Evolutionary conservation across 805 yeast genomes (phyloP).

Genomic region (Ogataea sp.): DNA sequence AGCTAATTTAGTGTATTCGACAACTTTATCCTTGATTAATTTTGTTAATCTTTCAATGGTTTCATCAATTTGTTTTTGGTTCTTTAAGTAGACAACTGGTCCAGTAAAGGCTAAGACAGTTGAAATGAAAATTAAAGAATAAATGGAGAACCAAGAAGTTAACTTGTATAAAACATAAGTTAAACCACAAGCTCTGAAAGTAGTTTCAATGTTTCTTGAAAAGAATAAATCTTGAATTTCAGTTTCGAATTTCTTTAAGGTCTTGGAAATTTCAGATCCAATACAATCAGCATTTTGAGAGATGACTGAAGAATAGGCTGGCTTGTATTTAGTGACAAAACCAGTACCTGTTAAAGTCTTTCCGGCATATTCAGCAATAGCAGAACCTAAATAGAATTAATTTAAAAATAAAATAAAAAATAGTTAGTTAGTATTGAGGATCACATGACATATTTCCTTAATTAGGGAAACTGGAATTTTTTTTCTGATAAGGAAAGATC

Average conservation of each 20-base stretch:
- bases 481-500: too few relatives aligned
- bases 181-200: slow-evolving; percentile 63
- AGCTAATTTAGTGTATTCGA: slow-evolving; percentile 30
- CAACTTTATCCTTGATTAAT: slow-evolving; percentile 42
- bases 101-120: slow-evolving; percentile 60
- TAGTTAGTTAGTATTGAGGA: slow-evolving; percentile 3
- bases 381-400: slow-evolving; percentile 45
- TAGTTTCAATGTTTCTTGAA: slow-evolving; percentile 63
- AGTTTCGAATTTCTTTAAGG: slow-evolving; percentile 43
- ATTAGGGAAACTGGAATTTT: too few relatives aligned
- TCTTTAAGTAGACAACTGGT: slow-evolving; percentile 66
- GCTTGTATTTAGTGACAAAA: slow-evolving; percentile 67
- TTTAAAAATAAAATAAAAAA: too few relatives aligned
- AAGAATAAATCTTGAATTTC: slow-evolving; percentile 49
- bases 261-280: slow-evolving; percentile 27
- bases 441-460: not conserved
- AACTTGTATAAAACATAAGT: slow-evolving; percentile 62
- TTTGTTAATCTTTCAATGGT: slow-evolving; percentile 39
- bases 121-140: slow-evolving; percentile 51
- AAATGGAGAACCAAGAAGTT: slow-evolving; percentile 69
- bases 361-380: slow-evolving; percentile 70
- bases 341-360: slow-evolving; percentile 72
- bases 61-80: slow-evolving; percentile 72
- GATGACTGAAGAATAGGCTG: slow-evolving; percentile 33
- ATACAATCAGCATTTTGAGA: slow-evolving; percentile 20